Base-by-base conservation (phyloP, 2,329 filamentous ascomycete species). In the Chaetomium strumarium region DNA sequence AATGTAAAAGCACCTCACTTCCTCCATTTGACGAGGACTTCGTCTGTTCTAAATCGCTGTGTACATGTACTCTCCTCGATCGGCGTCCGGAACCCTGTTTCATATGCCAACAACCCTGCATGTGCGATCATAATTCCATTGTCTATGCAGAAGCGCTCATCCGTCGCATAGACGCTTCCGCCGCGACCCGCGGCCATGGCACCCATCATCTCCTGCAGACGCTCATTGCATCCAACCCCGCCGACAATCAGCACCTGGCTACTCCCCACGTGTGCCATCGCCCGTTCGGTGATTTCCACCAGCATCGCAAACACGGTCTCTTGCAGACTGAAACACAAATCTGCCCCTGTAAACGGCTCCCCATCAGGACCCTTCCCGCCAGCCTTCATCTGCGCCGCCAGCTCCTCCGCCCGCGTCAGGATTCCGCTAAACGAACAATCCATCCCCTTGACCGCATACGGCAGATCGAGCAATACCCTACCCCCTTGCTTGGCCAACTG, bases 121-220 rank as follows among this genome's bases (percentile, higher is more conserved):
- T 99, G 92, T 1, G 93, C 93, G 73, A 99, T 99, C 93, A 99
- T 99, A 66, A 99, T 97, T 45, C 93, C 93, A 64, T 99, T 99
- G 70, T 99, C 93, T 62, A 99, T 99, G 68, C 93, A 99, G 68
- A 96, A 99, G 42, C 93, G 79, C 75, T 99, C 93, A 67, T 99
- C 93, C 0, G 92, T 97, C 20, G 93, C 91, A 71, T 88, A 96
- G 3, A 97, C 89, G 63, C 83, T 91, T 4, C 93, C 93, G 49
- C 90, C 89, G 36, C 93, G 76, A 68, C 96, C 91, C 41, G 76
- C 76, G 14, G 91, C 92, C 93, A 99, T 99, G 43, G 86, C 76
- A 14, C 89, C 91, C 93, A 99, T 99, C 93, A 99, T 99, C 64
- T 95, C 83, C 74, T 99, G 93, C 60, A 99, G 68, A 4, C 93